Conservation (phyloP, 2,329 filamentous ascomycete genomes). For the Trichoderma breve region DNA sequence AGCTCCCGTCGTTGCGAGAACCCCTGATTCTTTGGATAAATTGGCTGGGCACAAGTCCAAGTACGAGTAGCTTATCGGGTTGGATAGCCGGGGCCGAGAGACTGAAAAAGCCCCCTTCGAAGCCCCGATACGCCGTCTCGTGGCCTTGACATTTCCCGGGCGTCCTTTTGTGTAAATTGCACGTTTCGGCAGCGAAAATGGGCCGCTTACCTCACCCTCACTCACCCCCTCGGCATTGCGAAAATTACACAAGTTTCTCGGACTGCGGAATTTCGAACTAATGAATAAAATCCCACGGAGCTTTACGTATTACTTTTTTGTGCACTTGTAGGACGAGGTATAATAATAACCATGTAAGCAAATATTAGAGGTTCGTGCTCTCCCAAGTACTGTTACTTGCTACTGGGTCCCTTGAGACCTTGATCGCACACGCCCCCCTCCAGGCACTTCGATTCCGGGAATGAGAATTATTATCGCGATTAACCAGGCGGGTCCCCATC, state of each 20-base stretch:
- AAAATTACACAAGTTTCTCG: background rate
- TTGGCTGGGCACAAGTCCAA: background rate
- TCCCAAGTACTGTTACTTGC: background rate
- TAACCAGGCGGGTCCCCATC: background rate
- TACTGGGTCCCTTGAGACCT: background rate
- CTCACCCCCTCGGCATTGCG: background rate
- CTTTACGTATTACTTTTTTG: background rate
- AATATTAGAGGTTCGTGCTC: background rate
- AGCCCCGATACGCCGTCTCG: background rate
- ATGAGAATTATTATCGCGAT: background rate
- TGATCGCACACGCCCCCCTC: background rate
- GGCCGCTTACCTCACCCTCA: background rate
- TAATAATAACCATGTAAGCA: background rate
- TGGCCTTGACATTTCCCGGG: background rate
- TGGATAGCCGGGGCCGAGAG: background rate
- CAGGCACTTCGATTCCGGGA: background rate
- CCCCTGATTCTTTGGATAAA: background rate
- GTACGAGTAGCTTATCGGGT: background rate
- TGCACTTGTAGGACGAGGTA: background rate
- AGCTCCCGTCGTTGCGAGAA: background rate
- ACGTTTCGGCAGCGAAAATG: background rate
- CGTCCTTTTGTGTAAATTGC: background rate
- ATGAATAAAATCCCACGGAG: background rate
- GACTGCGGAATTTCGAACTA: background rate
- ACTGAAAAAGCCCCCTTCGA: background rate